Conservation (phyloP, 2,329 filamentous ascomycete species). For the Botrytis fabae region DNA sequence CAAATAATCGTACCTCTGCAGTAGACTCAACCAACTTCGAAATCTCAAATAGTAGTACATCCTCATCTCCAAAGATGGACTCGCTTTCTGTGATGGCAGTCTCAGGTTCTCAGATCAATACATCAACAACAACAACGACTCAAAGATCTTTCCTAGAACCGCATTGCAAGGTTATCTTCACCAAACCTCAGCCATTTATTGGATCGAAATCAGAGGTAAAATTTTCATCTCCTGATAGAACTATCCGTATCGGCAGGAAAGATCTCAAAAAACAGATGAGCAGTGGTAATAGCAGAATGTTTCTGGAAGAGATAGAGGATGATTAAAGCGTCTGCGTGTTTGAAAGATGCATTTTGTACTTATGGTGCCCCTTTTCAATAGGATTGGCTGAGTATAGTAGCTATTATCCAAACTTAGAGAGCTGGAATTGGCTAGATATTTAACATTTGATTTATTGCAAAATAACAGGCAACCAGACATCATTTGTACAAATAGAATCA, state of each 20-base stretch:
- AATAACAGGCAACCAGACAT: background rate
- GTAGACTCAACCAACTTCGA: background rate
- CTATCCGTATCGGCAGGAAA: background rate
- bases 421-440: constrained; percentile 1
- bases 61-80: background rate
- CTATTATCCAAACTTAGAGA: background rate
- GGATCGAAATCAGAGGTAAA: background rate
- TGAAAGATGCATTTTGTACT: background rate
- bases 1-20: background rate
- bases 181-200: constrained; percentile 7
- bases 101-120: background rate
- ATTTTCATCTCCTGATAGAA: background rate
- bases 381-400: background rate
- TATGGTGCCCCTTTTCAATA: background rate
- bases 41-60: background rate
- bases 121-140: background rate
- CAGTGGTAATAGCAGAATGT: background rate
- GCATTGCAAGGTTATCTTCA: constrained; percentile 8
- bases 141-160: too few relatives aligned
- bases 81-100: constrained; percentile 20
- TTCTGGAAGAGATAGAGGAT: constrained; percentile 20
- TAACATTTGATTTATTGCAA: background rate
- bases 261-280: background rate
- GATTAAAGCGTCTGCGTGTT: background rate
- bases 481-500: background rate